Evolutionary conservation across 2,329 filamentous ascomycete species (phyloP).

Genomic region (Cordyceps tenuipes): DNA sequence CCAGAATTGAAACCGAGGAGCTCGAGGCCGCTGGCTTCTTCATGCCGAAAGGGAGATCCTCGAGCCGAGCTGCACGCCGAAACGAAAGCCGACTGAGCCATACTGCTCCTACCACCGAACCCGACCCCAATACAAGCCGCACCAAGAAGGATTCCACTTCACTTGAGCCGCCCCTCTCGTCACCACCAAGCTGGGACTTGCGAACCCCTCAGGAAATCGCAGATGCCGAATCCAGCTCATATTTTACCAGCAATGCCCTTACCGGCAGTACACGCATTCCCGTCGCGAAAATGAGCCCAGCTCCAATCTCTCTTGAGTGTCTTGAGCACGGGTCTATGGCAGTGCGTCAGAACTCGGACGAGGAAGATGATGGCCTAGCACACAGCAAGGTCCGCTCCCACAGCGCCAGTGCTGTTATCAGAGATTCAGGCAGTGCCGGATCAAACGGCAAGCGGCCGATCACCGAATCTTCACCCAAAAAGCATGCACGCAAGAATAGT

Average conservation of each 20-base stretch:
- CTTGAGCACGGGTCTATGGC: constrained; percentile 67
- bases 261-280: constrained; percentile 77
- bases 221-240: constrained; percentile 43
- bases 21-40: constrained; percentile 69
- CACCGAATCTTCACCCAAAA: constrained; percentile 49
- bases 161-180: constrained; percentile 26
- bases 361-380: constrained; percentile 48
- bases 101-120: constrained; percentile 24
- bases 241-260: constrained; percentile 42
- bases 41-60: constrained; percentile 44
- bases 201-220: constrained; percentile 71
- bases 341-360: constrained; percentile 46
- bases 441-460: constrained; percentile 31
- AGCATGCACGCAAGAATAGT: constrained; percentile 34
- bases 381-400: constrained; percentile 57
- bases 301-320: constrained; percentile 62
- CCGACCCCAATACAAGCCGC: constrained; percentile 21
- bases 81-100: constrained; percentile 28
- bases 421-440: constrained; percentile 16
- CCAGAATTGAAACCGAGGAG: constrained; percentile 72
- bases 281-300: constrained; percentile 69
- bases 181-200: constrained; percentile 57
- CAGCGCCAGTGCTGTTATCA: constrained; percentile 56
- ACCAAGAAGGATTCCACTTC: constrained; percentile 39
- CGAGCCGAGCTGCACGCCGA: constrained; percentile 36